phyloP scores from a whole-genome alignment of 176 grass and related monocot genomes.

The Hsuehochloa calcarea region DNA sequence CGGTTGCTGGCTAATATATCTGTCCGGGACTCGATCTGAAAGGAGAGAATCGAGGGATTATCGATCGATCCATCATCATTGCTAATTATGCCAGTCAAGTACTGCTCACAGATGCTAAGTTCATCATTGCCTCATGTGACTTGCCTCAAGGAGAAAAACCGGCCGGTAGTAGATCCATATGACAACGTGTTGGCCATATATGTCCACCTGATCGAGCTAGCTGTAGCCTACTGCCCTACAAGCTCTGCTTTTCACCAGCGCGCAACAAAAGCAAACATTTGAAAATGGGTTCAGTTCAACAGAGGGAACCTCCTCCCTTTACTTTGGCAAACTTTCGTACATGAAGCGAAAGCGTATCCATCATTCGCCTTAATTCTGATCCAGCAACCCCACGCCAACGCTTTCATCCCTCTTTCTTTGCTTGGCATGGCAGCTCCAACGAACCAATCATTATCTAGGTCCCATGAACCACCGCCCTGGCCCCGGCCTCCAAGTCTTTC shows the following conservation, averaged over 20 bases:
- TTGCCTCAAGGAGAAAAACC: conserved; percentile 24
- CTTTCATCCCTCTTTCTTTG: conserved; percentile 27
- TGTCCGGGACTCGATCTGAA: neutral
- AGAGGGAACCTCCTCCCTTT: neutral
- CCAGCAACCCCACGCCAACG: conserved; percentile 29
- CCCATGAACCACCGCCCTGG: conserved; percentile 38
- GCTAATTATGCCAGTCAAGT: conserved; percentile 29
- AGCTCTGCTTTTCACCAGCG: conserved; percentile 40
- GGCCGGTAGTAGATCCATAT: neutral
- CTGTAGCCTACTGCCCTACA: neutral
- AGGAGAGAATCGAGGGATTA: neutral
- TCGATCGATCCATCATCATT: conserved; percentile 23
- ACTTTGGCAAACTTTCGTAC: conserved; percentile 51
- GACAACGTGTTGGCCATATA: neutral
- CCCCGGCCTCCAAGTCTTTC: conserved; percentile 8
- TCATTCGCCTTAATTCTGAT: conserved; percentile 22
- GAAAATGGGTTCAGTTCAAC: conserved; percentile 16
- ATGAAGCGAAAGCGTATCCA: conserved; percentile 24
- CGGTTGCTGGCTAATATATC: neutral
- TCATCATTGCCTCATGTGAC: conserved; percentile 36
- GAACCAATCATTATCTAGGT: conserved; percentile 49
- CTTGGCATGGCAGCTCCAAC: conserved; percentile 20
- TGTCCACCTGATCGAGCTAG: neutral
- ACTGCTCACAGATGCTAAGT: neutral
- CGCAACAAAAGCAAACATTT: conserved; percentile 31